These are phyloP conservation scores for Elongisporangium undulatum DNA, from an alignment of 352 stramenopile species.

Conservation along the genomic window DNA sequence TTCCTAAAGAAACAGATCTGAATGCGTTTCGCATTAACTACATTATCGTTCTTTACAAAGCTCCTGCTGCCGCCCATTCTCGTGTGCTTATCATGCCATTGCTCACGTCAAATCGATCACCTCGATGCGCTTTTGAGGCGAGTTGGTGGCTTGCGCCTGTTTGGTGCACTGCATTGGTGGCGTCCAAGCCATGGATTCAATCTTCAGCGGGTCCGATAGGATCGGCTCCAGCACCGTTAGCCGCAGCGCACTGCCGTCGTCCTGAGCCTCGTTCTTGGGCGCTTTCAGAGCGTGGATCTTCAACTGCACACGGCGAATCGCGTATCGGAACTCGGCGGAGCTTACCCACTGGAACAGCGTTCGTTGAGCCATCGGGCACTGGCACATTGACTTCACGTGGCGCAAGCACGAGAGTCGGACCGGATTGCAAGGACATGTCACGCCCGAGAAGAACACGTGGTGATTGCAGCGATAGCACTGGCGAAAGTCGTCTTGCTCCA, in stretches of 20 bases:
- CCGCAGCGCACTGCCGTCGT: slow-evolving; percentile 2
- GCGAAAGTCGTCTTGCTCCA: slow-evolving; percentile 65
- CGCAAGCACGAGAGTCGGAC: slow-evolving; percentile 56
- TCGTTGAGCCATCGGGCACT: slow-evolving; percentile 45
- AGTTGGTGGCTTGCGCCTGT: neutral
- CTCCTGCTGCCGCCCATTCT: neutral
- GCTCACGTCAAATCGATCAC: slow-evolving; percentile 1
- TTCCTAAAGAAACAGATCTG: slow-evolving; percentile 27
- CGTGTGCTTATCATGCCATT: neutral
- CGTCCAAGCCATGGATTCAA: neutral
- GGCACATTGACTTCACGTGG: slow-evolving; percentile 61
- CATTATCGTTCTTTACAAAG: neutral
- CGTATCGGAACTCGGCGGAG: slow-evolving; percentile 51
- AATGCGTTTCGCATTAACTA: neutral
- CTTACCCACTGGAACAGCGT: slow-evolving; percentile 69
- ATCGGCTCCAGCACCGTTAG: slow-evolving; percentile 4
- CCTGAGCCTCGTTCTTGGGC: slow-evolving; percentile 3
- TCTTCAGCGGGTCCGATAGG: neutral
- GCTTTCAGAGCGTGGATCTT: slow-evolving; percentile 42
- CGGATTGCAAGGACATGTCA: slow-evolving; percentile 63
- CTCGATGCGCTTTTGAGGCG: neutral
- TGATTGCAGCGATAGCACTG: slow-evolving; percentile 70
- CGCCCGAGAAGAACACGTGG: slow-evolving; percentile 78
- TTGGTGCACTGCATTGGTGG: neutral
- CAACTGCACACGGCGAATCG: slow-evolving; percentile 63